Conservation (phyloP, 2,329 filamentous ascomycete species). For the Sclerotinia borealis region DNA sequence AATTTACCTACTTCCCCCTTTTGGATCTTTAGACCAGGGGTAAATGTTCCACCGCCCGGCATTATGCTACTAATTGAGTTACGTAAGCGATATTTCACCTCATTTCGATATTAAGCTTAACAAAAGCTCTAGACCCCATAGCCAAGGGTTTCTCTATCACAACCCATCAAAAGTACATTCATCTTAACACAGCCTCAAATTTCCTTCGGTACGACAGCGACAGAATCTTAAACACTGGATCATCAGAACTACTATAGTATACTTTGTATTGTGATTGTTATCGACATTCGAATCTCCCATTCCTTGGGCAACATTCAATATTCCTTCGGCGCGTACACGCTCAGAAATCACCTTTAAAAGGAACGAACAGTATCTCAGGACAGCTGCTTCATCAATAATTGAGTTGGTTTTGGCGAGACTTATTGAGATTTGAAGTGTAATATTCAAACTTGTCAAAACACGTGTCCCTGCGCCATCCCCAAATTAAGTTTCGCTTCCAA, state of each 20-base stretch:
- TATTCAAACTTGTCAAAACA: neutral
- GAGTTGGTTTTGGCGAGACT: neutral
- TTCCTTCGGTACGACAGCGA: neutral
- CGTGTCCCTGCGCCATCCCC: neutral
- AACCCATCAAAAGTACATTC: neutral
- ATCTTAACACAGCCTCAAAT: neutral
- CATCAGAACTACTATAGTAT: neutral
- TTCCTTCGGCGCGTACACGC: neutral
- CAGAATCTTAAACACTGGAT: neutral
- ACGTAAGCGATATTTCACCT: conserved; percentile 5
- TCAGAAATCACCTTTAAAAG: neutral
- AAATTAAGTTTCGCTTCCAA: neutral
- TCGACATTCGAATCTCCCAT: neutral
- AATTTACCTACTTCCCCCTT: conserved; percentile 10
- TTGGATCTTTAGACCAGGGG: neutral
- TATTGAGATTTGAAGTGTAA: neutral
- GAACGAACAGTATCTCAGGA: neutral
- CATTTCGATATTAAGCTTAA: neutral
- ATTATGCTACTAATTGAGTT: neutral
- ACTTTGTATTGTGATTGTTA: neutral
- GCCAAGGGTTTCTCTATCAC: neutral
- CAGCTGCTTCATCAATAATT: neutral
- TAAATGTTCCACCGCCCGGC: neutral
- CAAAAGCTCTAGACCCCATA: conserved; percentile 6
- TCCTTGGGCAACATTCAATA: neutral